A percentile compares a stretch with the other conserved stretches of the same genome.
phyloP scores from a whole-genome alignment of 176 grass and related monocot genomes.

The Triticum timopheevii region DNA sequence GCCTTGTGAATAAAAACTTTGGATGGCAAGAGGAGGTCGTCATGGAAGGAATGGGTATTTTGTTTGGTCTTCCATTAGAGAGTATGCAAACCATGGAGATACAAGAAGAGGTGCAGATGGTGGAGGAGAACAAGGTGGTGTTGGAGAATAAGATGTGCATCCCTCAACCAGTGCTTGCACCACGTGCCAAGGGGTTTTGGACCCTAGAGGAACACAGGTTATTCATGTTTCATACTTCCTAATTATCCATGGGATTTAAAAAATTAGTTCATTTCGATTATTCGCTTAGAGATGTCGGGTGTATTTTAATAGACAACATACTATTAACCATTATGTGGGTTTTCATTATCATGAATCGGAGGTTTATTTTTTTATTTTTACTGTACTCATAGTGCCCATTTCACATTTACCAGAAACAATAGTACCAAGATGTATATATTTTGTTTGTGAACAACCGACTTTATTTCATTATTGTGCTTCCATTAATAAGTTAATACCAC shows the following conservation, averaged over 20 bases:
- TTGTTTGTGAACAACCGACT: not conserved
- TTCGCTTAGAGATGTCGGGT: too few relatives aligned
- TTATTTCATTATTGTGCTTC: not conserved
- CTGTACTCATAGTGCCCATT: not conserved
- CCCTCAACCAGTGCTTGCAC: not conserved
- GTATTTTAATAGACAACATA: not conserved
- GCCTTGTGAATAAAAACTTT: not conserved
- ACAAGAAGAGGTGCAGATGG: too few relatives aligned
- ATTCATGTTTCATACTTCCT: not conserved
- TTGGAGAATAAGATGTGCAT: not conserved
- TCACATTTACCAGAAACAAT: not conserved
- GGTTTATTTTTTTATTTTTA: not conserved
- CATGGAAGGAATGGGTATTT: not conserved
- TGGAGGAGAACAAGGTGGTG: not conserved
- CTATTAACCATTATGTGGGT: not conserved
- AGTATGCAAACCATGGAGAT: not conserved
- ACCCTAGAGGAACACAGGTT: constrained; percentile 3
- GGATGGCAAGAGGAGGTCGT: not conserved
- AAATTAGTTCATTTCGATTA: not conserved
- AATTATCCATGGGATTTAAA: not conserved
- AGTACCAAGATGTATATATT: too few relatives aligned
- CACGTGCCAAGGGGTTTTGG: constrained; percentile 15
- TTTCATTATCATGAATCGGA: not conserved
- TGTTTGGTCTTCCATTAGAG: not conserved
- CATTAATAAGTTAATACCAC: too few relatives aligned